These are phyloP conservation scores for Fusarium virguliforme DNA, from an alignment of 2,329 filamentous ascomycete genomes.

Conservation along the genomic window DNA sequence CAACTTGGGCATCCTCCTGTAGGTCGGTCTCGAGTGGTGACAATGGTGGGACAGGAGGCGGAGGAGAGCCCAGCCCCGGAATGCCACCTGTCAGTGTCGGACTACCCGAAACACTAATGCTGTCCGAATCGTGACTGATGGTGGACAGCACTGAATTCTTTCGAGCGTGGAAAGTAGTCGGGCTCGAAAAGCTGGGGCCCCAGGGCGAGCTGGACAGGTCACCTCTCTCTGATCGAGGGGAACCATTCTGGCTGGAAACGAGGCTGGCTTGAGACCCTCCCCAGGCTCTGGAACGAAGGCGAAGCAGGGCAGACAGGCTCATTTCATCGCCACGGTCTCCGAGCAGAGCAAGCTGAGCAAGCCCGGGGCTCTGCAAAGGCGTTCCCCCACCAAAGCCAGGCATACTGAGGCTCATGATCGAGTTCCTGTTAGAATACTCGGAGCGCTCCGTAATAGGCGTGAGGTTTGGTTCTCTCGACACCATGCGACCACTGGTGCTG, in stretches of 20 bases:
- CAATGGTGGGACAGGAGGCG: constrained; percentile 44
- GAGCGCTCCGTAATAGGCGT: constrained; percentile 97
- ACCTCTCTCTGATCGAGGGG: constrained; percentile 65
- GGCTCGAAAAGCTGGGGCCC: constrained; percentile 44
- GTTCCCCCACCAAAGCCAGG: constrained; percentile 61
- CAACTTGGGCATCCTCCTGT: constrained; percentile 28
- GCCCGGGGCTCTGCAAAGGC: constrained; percentile 76
- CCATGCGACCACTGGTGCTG: constrained; percentile 80
- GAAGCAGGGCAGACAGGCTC: constrained; percentile 80
- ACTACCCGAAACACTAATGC: constrained; percentile 64
- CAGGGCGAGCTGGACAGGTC: constrained; percentile 65
- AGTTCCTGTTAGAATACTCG: constrained; percentile 96
- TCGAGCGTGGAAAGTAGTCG: constrained; percentile 58
- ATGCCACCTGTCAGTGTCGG: constrained; percentile 66
- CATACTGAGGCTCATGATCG: constrained; percentile 79
- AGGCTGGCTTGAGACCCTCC: constrained; percentile 85
- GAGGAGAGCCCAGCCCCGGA: constrained; percentile 51
- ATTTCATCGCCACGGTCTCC: constrained; percentile 74
- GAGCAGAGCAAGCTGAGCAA: constrained; percentile 83
- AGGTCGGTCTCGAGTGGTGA: constrained; percentile 30
- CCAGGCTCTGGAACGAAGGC: constrained; percentile 82
- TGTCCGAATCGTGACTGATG: constrained; percentile 66
- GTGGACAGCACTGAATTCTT: constrained; percentile 68
- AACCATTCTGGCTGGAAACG: constrained; percentile 68
- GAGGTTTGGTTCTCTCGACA: constrained; percentile 88